These are phyloP conservation scores for Cryptococcus sp. DNA, from an alignment of 1,284 basidiomycete genomes.

Conservation along the genomic window DNA sequence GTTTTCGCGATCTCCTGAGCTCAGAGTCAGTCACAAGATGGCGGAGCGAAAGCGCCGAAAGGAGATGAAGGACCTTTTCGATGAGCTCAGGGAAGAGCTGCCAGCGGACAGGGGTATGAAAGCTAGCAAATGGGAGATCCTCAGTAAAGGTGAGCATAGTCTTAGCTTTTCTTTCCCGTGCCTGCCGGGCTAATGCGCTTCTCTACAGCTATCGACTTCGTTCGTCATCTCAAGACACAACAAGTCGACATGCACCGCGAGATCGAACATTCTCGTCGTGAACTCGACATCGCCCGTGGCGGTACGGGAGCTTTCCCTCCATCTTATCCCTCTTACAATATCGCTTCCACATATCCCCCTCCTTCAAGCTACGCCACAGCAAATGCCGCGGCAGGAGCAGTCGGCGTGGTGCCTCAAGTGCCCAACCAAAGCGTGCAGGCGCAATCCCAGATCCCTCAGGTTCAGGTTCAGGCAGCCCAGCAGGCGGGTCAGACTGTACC, in stretches of 20 bases:
- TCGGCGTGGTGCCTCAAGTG: too few relatives aligned
- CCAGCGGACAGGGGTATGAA: conserved; percentile 91
- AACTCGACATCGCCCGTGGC: conserved; percentile 55
- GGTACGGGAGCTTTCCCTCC: conserved; percentile 13
- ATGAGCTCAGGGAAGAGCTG: conserved; percentile 85
- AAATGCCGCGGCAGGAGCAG: not conserved
- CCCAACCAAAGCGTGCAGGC: too few relatives aligned
- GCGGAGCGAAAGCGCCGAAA: conserved; percentile 91
- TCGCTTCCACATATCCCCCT: conserved; percentile 10
- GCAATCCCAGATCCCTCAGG: too few relatives aligned
- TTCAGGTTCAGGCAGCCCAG: too few relatives aligned
- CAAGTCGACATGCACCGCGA: conserved; percentile 75
- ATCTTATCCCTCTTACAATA: conserved; percentile 14
- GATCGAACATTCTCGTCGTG: conserved; percentile 72
- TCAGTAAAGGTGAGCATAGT: conserved; percentile 73
- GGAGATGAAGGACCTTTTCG: conserved; percentile 97
- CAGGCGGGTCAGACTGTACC: too few relatives aligned
- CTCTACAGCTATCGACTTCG: conserved; percentile 72
- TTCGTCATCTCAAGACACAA: conserved; percentile 70
- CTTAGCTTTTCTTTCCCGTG: not conserved
- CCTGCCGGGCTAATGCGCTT: too few relatives aligned
- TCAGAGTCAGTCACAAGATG: conserved; percentile 89
- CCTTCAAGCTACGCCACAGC: not conserved
- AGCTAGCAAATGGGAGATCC: conserved; percentile 94
- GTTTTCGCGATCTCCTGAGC: conserved; percentile 89